phyloP scores from a whole-genome alignment of 176 grass and related monocot species.

The Dactylis glomerata region DNA sequence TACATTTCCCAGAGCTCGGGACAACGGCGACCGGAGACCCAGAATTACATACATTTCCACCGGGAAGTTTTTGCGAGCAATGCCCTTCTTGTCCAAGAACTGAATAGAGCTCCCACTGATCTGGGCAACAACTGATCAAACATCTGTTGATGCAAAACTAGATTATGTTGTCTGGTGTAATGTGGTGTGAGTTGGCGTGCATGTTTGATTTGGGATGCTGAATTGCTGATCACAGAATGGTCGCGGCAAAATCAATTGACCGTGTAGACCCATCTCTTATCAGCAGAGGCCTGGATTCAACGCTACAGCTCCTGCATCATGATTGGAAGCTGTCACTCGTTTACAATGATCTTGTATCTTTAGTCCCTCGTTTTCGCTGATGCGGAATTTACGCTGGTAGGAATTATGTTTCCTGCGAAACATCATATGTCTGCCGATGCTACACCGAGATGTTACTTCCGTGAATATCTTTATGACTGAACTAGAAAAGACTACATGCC shows the following conservation, averaged over 20 bases:
- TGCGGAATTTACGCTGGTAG: neutral
- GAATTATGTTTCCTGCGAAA: neutral
- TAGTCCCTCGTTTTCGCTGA: neutral
- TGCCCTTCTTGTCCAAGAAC: slow-evolving; percentile 1
- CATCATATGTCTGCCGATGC: neutral
- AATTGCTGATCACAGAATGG: slow-evolving; percentile 3
- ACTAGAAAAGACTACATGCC: neutral
- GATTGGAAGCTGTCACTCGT: slow-evolving; percentile 66
- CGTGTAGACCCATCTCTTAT: slow-evolving; percentile 54
- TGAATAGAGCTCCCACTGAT: slow-evolving; percentile 68
- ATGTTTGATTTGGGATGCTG: slow-evolving; percentile 10
- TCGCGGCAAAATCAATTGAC: slow-evolving; percentile 39
- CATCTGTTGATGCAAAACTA: too few species aligned
- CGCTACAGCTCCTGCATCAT: slow-evolving; percentile 86
- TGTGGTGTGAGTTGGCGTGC: neutral
- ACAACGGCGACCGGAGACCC: slow-evolving; percentile 39
- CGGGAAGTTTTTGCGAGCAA: neutral
- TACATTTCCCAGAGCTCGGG: neutral
- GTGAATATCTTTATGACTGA: neutral
- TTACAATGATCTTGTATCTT: neutral
- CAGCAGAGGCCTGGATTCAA: slow-evolving; percentile 80
- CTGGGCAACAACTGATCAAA: neutral
- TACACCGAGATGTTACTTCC: neutral
- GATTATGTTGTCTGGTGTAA: neutral
- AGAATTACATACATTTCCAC: slow-evolving; percentile 56